These are phyloP conservation scores for Tilletiaria anomala DNA, from an alignment of 1,284 basidiomycete genomes.

Conservation along the genomic window DNA sequence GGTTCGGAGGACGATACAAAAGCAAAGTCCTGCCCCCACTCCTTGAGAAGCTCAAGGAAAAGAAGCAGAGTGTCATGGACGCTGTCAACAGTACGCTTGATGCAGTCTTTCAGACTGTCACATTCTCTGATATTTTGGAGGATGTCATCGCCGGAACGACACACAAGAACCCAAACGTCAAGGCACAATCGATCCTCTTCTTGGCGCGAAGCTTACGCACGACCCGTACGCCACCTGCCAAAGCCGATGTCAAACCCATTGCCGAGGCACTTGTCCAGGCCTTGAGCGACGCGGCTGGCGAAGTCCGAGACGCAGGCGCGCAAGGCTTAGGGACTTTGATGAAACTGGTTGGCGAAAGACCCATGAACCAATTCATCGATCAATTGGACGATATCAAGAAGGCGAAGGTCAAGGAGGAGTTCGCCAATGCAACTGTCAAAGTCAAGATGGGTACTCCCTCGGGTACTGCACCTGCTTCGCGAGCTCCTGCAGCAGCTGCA, in stretches of 20 bases:
- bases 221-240: slow-evolving; percentile 52
- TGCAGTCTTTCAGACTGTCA: slow-evolving; percentile 71
- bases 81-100: slow-evolving; percentile 75
- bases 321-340: slow-evolving; percentile 76
- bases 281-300: slow-evolving; percentile 76
- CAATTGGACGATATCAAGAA: slow-evolving; percentile 75
- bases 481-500: slow-evolving; percentile 3
- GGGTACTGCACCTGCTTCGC: too few relatives aligned
- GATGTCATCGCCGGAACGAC: slow-evolving; percentile 64
- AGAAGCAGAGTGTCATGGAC: slow-evolving; percentile 79
- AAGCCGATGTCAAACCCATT: slow-evolving; percentile 66
- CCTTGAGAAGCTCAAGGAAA: slow-evolving; percentile 83
- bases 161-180: slow-evolving; percentile 93
- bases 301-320: slow-evolving; percentile 78
- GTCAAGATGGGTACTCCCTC: slow-evolving; percentile 21
- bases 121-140: slow-evolving; percentile 66
- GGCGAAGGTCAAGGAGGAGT: slow-evolving; percentile 80
- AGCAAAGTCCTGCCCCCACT: slow-evolving; percentile 62
- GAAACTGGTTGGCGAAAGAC: slow-evolving; percentile 92
- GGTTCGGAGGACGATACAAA: slow-evolving; percentile 57
- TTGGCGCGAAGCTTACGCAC: slow-evolving; percentile 61
- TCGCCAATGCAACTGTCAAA: slow-evolving; percentile 32
- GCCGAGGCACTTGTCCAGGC: slow-evolving; percentile 63
- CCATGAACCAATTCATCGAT: slow-evolving; percentile 76
- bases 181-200: slow-evolving; percentile 82